These are phyloP conservation scores for Sanghuangporus baumii DNA, from an alignment of 1,284 basidiomycete species.

Conservation along the genomic window DNA sequence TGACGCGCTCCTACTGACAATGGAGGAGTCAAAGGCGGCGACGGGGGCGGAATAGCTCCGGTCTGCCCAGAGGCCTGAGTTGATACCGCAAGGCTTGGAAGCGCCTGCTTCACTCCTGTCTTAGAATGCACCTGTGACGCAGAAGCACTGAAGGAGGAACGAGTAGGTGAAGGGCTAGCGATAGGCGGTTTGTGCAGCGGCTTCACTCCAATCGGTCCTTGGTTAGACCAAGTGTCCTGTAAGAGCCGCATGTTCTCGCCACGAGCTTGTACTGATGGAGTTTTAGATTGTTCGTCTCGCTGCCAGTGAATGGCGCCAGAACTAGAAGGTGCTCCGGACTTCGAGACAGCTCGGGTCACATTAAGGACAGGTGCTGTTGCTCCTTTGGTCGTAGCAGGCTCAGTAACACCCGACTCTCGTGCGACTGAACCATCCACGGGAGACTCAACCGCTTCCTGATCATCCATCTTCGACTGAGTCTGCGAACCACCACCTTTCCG, in stretches of 20 bases:
- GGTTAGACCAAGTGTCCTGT: constrained; percentile 30
- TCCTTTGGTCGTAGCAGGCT: neutral
- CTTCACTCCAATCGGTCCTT: constrained; percentile 30
- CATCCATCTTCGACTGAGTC: neutral
- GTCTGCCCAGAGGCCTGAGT: constrained; percentile 4
- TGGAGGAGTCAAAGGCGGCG: constrained; percentile 19
- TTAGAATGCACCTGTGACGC: constrained; percentile 21
- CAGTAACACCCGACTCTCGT: neutral
- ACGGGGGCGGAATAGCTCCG: constrained; percentile 7
- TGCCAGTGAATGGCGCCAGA: neutral
- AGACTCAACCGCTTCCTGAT: neutral
- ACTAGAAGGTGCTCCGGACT: neutral
- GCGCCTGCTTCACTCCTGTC: constrained; percentile 30
- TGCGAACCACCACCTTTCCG: constrained; percentile 32
- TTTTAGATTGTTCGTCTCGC: constrained; percentile 5
- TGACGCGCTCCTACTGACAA: constrained; percentile 20
- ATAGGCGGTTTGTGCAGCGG: constrained; percentile 16
- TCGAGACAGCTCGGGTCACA: neutral
- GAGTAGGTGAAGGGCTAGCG: constrained; percentile 5
- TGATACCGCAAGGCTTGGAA: constrained; percentile 33
- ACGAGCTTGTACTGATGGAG: constrained; percentile 6
- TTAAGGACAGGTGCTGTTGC: neutral
- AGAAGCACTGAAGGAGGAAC: constrained; percentile 5
- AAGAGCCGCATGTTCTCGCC: constrained; percentile 20
- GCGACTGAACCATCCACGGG: neutral